Conservation (phyloP, 2,329 filamentous ascomycete species). For the Curvularia sp. region DNA sequence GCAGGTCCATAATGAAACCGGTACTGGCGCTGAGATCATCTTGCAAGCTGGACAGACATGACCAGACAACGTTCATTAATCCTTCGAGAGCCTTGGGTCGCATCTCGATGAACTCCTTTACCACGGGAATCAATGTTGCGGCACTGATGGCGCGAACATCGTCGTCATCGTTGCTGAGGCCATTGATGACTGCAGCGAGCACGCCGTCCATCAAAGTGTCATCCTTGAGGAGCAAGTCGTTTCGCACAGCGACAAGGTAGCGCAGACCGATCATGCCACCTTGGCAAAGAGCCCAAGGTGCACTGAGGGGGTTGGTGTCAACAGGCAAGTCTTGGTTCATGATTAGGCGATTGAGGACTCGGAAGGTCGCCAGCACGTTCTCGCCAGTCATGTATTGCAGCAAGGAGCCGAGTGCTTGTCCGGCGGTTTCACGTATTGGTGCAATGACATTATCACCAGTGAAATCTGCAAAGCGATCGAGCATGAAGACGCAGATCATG, state of each 20-base stretch:
- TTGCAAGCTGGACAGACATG: slow-evolving; percentile 93
- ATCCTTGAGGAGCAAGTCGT: slow-evolving; percentile 86
- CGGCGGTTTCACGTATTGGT: slow-evolving; percentile 92
- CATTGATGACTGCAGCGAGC: slow-evolving; percentile 91
- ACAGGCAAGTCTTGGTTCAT: slow-evolving; percentile 75
- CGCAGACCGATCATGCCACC: slow-evolving; percentile 96
- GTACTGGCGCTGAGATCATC: slow-evolving; percentile 97
- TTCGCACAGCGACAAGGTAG: slow-evolving; percentile 93
- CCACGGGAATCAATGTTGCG: slow-evolving; percentile 95
- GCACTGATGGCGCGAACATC: slow-evolving; percentile 97
- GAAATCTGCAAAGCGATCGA: slow-evolving; percentile 97
- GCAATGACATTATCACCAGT: slow-evolving; percentile 97
- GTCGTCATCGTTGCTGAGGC: slow-evolving; percentile 87
- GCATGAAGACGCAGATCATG: slow-evolving; percentile 93
- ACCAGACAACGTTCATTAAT: slow-evolving; percentile 95
- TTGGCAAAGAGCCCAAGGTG: slow-evolving; percentile 93
- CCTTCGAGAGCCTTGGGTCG: slow-evolving; percentile 78
- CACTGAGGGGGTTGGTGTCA: slow-evolving; percentile 62
- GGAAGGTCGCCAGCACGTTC: slow-evolving; percentile 85
- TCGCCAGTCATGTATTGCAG: slow-evolving; percentile 80
- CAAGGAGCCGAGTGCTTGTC: slow-evolving; percentile 89
- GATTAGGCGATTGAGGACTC: slow-evolving; percentile 84
- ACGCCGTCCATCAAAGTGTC: slow-evolving; percentile 90
- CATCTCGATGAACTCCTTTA: slow-evolving; percentile 89
- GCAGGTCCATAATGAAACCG: slow-evolving; percentile 96